Percentiles rank a stretch among this genome's conserved stretches.
phyloP scores from a whole-genome alignment of 306 rosid species.

The Trifolium subterraneum region DNA sequence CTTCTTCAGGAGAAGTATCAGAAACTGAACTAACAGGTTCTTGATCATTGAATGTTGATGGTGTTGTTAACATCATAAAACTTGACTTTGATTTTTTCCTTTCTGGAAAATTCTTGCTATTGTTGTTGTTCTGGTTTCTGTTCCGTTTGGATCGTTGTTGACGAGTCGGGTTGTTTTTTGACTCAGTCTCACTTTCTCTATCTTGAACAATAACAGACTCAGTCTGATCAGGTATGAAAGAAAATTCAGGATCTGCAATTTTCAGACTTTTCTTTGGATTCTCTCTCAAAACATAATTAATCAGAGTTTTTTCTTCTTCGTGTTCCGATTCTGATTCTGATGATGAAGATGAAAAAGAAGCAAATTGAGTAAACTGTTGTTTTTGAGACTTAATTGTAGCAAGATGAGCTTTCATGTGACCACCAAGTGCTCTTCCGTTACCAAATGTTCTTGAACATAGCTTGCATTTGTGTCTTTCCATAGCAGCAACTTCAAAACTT shows the following conservation, averaged over 20 bases:
- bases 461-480: constrained; percentile 93
- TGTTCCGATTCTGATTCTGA: not conserved
- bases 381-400: constrained; percentile 49
- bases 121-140: not conserved
- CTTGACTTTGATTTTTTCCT: constrained; percentile 16
- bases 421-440: constrained; percentile 89
- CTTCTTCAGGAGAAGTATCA: constrained; percentile 72
- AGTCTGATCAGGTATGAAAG: constrained; percentile 49
- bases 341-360: constrained; percentile 36
- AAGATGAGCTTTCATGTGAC: constrained; percentile 93
- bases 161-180: constrained; percentile 67
- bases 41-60: constrained; percentile 39
- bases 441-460: constrained; percentile 69
- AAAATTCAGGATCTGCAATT: constrained; percentile 67
- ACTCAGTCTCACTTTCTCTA: constrained; percentile 89
- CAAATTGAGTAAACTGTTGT: constrained; percentile 39
- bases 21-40: constrained; percentile 74
- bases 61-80: constrained; percentile 27
- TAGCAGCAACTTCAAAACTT: not conserved
- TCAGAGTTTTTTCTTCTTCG: not conserved
- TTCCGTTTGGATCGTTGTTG: constrained; percentile 77
- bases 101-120: not conserved
- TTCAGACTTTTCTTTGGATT: constrained; percentile 70
- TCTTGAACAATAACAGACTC: constrained; percentile 64
- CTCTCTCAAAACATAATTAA: constrained; percentile 52